Base-by-base conservation (phyloP, 1,139 yeast genomes). In the Yamadazyma taylorii region DNA sequence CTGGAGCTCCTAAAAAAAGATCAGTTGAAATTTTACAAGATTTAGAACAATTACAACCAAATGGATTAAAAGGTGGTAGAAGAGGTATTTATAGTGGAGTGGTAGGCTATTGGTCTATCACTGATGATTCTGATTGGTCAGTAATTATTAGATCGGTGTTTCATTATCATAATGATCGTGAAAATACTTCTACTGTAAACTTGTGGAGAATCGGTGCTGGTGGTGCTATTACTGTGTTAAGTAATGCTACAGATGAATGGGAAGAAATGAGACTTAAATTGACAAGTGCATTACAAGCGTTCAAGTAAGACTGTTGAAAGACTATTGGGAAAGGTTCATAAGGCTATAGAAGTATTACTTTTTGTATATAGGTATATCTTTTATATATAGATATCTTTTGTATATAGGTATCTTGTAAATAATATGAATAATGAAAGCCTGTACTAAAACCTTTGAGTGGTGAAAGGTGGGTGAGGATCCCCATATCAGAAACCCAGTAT, bases 1-100 rank as follows among this genome's bases (percentile, higher is more conserved):
- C 99, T 0, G 99, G 99, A 3, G 98, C 99, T 0, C 99, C 99
- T 1, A 94, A 94, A 63, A 85, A 83, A 52, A 73, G 96, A 40
- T 87, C 97, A 0, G 96, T 92, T 3, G 94, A 90, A 56, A 61
- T 94, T 11, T 69, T 94, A 17, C 85, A 83, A 43, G 60, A 63
- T 1, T 63, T 74, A n/a, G 79, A 75, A 43, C 37, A 52, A 26
- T 39, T 57, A 43, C 75, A 69, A 47, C 48, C 51, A 0, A 61
- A 56, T 69, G 40, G 88, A 67, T 52, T 55, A 43, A 19, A 55
- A 47, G 54, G 73, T 61, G 59, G 74, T 8, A 73, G 85, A 39
- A 75, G 98, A 49, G 97, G 97, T 0, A 64, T 90, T 3, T 94
- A 94, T 56, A 86, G 96, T 44, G 99, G 99, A 13, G 94, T 92